Percentiles rank a stretch among this genome's conserved stretches.
Evolutionary conservation across 306 rosid genomes (phyloP).

Genomic region (Rubus idaeus): DNA sequence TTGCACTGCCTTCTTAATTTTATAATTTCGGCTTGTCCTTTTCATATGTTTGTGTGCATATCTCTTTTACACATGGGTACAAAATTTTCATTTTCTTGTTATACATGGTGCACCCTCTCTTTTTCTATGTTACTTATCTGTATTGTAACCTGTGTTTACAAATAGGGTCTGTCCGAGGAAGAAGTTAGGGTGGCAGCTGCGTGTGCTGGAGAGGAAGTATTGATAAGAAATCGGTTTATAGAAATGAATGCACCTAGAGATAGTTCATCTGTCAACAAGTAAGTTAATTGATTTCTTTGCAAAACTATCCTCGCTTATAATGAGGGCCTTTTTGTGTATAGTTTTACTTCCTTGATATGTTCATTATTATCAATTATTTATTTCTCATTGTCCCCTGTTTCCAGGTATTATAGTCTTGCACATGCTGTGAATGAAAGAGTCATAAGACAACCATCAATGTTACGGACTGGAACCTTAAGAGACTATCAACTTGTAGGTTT

Average conservation of each 20-base stretch:
- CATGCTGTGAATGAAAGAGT: constrained; percentile 97
- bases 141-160: constrained; percentile 29
- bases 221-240: constrained; percentile 86
- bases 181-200: constrained; percentile 92
- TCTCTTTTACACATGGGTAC: constrained; percentile 5
- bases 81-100: constrained; percentile 9
- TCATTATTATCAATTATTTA: constrained; percentile 16
- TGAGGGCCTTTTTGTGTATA: neutral
- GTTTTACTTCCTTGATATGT: neutral
- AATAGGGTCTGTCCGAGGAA: constrained; percentile 97
- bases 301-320: neutral
- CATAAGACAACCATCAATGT: constrained; percentile 82
- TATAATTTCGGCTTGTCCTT: neutral
- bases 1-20: neutral
- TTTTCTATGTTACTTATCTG: constrained; percentile 23
- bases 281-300: constrained; percentile 29
- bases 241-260: constrained; percentile 97
- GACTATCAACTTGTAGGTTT: constrained; percentile 95
- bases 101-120: neutral
- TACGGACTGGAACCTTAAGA: constrained; percentile 90
- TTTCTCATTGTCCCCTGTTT: constrained; percentile 19
- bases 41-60: neutral
- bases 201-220: constrained; percentile 98
- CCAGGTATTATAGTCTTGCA: constrained; percentile 95
- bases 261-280: constrained; percentile 90